phyloP scores from a whole-genome alignment of 208 protist genomes.

The Leishmania arabica region DNA sequence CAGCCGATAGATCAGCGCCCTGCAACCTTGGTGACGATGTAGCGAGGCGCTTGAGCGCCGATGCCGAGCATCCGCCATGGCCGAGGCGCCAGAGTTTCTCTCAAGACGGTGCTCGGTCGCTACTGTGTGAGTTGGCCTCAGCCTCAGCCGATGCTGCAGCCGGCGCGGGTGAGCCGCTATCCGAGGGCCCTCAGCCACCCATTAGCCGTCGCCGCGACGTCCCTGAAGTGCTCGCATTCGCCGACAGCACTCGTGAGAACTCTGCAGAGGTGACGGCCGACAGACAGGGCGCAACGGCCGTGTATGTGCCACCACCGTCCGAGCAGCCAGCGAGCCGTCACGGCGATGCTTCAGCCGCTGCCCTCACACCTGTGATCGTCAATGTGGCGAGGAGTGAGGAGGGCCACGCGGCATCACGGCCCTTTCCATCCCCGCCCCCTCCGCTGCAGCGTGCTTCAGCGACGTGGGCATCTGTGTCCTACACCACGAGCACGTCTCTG shows the following conservation, averaged over 20 bases:
- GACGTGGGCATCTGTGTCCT: neutral
- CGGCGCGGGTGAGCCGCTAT: neutral
- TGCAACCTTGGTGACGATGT: neutral
- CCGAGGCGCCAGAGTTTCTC: neutral
- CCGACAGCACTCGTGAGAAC: neutral
- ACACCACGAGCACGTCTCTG: neutral
- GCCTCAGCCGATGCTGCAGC: neutral
- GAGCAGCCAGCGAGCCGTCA: neutral
- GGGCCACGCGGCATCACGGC: neutral
- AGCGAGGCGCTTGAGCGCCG: neutral
- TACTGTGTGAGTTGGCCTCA: constrained; percentile 22
- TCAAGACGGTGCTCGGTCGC: constrained; percentile 12
- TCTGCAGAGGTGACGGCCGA: neutral
- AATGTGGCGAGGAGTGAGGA: neutral
- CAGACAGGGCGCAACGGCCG: neutral
- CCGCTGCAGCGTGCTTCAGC: neutral
- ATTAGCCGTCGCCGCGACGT: neutral
- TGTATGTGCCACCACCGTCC: constrained; percentile 1
- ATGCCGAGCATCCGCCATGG: neutral
- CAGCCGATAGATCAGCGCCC: neutral
- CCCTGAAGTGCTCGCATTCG: neutral
- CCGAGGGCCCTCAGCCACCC: neutral
- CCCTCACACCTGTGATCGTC: neutral
- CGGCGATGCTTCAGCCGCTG: neutral
- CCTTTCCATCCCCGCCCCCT: constrained; percentile 1